Conservation (phyloP, 2,329 filamentous ascomycete genomes). For the Dactylellina parvicollis region DNA sequence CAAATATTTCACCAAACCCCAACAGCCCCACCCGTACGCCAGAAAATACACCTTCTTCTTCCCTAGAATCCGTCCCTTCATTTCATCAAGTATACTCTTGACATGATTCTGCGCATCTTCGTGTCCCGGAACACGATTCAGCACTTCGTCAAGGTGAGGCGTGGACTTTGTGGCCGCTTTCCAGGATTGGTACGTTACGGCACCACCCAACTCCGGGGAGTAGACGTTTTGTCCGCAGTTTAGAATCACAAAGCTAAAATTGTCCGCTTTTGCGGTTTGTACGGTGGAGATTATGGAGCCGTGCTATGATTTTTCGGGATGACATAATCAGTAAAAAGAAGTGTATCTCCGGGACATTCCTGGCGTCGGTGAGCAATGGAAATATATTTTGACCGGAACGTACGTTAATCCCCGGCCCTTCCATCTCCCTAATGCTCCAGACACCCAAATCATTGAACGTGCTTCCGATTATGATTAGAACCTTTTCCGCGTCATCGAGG, state of each 20-base stretch:
- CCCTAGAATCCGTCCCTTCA: constrained; percentile 44
- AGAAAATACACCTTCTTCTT: constrained; percentile 44
- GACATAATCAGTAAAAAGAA: constrained; percentile 30
- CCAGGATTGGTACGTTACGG: constrained; percentile 55
- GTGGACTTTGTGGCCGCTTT: constrained; percentile 54
- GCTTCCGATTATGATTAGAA: constrained; percentile 27
- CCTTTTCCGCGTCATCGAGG: constrained; percentile 28
- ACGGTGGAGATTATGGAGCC: constrained; percentile 57
- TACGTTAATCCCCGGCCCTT: constrained; percentile 48
- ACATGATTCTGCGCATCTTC: constrained; percentile 56
- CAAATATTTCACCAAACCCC: constrained; percentile 44
- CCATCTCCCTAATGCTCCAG: constrained; percentile 41
- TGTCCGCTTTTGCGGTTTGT: constrained; percentile 49
- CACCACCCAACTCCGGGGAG: constrained; percentile 47
- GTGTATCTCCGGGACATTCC: constrained; percentile 7
- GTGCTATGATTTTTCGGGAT: constrained; percentile 50
- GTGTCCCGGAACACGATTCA: constrained; percentile 55
- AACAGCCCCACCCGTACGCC: constrained; percentile 37
- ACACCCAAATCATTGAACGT: constrained; percentile 46
- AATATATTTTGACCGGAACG: not conserved
- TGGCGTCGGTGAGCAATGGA: constrained; percentile 40
- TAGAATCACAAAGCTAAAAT: constrained; percentile 55
- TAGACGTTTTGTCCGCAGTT: constrained; percentile 56
- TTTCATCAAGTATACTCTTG: constrained; percentile 51
- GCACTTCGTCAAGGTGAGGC: constrained; percentile 48